Evolutionary conservation across 352 stramenopile species (phyloP).

Genomic region (Phytopythium kandeliae): DNA sequence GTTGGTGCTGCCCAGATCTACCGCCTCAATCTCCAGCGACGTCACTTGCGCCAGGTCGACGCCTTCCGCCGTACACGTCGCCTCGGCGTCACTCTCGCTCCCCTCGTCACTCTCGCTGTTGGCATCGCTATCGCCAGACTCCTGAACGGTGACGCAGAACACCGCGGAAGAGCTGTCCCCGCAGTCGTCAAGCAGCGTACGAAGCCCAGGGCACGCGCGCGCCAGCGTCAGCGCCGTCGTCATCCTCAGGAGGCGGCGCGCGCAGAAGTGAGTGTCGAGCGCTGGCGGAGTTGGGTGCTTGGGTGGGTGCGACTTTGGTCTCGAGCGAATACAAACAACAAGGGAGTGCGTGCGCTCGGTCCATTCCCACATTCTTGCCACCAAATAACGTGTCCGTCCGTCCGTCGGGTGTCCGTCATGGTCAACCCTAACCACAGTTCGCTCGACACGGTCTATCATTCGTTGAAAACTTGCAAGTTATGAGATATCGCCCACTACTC

Average conservation of each 20-base stretch:
- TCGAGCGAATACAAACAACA: too few species aligned
- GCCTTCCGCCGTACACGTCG: background rate
- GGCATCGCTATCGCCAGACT: background rate
- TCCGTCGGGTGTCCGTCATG: too few species aligned
- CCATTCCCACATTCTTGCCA: too few species aligned
- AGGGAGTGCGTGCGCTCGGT: too few species aligned
- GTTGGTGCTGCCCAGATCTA: slow-evolving; percentile 1
- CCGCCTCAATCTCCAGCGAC: background rate
- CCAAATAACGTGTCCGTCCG: too few species aligned
- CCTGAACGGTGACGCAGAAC: slow-evolving; percentile 3
- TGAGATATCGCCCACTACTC: too few species aligned
- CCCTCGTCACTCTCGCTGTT: background rate
- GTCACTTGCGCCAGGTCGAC: background rate
- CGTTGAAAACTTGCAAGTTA: too few species aligned
- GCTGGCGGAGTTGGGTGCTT: too few species aligned
- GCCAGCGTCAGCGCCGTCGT: background rate
- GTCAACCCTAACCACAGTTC: too few species aligned
- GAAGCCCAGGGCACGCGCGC: slow-evolving; percentile 1
- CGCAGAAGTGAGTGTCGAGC: too few species aligned
- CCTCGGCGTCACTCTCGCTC: background rate
- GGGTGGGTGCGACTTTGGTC: too few species aligned
- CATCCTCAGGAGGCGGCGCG: background rate
- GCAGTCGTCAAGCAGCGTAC: slow-evolving; percentile 6
- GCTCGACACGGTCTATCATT: too few species aligned
- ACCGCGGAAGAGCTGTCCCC: background rate